A percentile compares a stretch with the other conserved stretches of the same genome.
phyloP scores from a whole-genome alignment of 1,139 yeast species.

The Blastobotrys capitulatus region DNA sequence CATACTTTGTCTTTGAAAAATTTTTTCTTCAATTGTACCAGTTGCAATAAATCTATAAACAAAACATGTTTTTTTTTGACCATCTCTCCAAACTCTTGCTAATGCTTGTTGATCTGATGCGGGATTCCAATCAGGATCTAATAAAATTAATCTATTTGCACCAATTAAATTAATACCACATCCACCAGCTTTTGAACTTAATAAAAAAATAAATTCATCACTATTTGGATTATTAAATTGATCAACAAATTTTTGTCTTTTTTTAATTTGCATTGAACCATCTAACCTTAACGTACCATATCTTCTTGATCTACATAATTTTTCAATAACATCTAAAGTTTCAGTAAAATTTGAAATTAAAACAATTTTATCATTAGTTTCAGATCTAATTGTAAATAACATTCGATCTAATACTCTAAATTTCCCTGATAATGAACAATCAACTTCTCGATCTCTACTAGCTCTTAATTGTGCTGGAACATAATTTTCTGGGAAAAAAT shows the following conservation, averaged over 20 bases:
- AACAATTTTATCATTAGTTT: conserved; percentile 91
- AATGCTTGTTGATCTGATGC: conserved; percentile 98
- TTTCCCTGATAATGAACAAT: conserved; percentile 53
- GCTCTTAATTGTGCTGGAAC: conserved; percentile 40
- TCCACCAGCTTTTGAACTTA: conserved; percentile 98
- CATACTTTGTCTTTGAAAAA: conserved; percentile 95
- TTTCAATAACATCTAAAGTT: conserved; percentile 85
- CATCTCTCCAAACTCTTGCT: conserved; percentile 99
- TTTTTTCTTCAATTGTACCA: conserved; percentile 94
- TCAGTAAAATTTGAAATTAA: conserved; percentile 92
- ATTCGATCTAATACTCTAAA: conserved; percentile 60
- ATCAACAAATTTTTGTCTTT: conserved; percentile 90
- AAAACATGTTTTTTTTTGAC: conserved; percentile 94
- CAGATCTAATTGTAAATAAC: conserved; percentile 64
- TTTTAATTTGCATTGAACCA: conserved; percentile 88
- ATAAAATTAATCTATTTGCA: conserved; percentile 79
- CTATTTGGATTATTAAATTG: conserved; percentile 86
- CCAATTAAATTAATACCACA: conserved; percentile 97
- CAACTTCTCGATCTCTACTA: conserved; percentile 58
- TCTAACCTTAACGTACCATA: conserved; percentile 84
- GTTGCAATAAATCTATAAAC: conserved; percentile 91
- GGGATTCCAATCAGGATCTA: conserved; percentile 99
- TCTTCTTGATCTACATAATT: conserved; percentile 65
- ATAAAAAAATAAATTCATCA: conserved; percentile 76
- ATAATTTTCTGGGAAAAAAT: conserved; percentile 71